Evolutionary conservation across 2,329 filamentous ascomycete species (phyloP).

Genomic region (Hymenoscyphus repandus): DNA sequence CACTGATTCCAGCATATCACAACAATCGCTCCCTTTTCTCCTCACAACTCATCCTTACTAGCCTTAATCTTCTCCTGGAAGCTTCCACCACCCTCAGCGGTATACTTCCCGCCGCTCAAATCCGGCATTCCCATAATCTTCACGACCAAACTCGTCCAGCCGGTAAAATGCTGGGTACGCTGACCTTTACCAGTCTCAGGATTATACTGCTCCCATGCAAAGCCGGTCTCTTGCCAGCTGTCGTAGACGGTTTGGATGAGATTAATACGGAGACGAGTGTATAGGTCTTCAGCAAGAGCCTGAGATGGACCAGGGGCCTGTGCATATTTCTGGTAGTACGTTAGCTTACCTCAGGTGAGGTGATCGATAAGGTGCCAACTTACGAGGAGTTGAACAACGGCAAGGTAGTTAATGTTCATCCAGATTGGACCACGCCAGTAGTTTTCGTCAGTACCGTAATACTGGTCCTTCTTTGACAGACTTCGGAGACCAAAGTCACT

Average conservation of each 20-base stretch:
- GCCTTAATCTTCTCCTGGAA: neutral
- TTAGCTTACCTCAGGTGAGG: neutral
- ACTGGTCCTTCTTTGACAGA: slow-evolving; percentile 73
- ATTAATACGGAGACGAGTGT: slow-evolving; percentile 72
- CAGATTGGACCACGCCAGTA: slow-evolving; percentile 95
- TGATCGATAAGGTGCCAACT: slow-evolving; percentile 34
- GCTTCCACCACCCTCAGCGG: slow-evolving; percentile 6
- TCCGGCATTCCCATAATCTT: slow-evolving; percentile 97
- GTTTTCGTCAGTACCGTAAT: slow-evolving; percentile 89
- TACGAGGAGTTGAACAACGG: slow-evolving; percentile 72
- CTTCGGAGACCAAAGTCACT: slow-evolving; percentile 84
- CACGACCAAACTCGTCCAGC: slow-evolving; percentile 97
- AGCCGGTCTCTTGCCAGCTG: slow-evolving; percentile 85
- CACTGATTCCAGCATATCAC: no score
- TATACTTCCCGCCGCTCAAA: slow-evolving; percentile 25
- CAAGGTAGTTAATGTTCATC: slow-evolving; percentile 95
- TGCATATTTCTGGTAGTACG: slow-evolving; percentile 60
- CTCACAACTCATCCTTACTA: slow-evolving; percentile 23
- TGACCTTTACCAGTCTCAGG: slow-evolving; percentile 90
- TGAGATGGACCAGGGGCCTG: slow-evolving; percentile 59
- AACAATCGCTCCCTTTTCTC: neutral
- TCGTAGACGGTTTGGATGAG: slow-evolving; percentile 84
- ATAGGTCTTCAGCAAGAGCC: slow-evolving; percentile 64
- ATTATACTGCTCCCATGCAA: slow-evolving; percentile 98
- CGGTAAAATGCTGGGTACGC: slow-evolving; percentile 94